phyloP scores from a whole-genome alignment of 805 yeast genomes.

The Pichia pseudocactophila region DNA sequence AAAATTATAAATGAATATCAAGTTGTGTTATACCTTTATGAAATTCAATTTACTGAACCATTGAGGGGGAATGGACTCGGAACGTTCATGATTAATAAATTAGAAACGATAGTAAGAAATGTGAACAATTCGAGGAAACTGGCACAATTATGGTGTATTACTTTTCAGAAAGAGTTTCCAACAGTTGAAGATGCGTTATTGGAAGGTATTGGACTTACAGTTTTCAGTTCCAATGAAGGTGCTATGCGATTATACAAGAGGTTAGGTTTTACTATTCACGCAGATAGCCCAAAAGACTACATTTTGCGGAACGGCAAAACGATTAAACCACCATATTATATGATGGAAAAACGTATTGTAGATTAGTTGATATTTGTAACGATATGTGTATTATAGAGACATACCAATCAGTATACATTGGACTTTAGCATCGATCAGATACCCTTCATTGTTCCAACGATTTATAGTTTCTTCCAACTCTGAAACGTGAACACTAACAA shows the following conservation, averaged over 20 bases:
- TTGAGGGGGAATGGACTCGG: conserved; percentile 35
- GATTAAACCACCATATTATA: conserved; percentile 10
- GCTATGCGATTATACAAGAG: conserved; percentile 7
- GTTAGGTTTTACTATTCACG: conserved; percentile 2
- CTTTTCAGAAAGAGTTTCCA: conserved; percentile 1
- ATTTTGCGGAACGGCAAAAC: conserved; percentile 5
- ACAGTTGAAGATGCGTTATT: neutral
- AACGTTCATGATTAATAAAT: conserved; percentile 25
- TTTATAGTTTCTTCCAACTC: conserved; percentile 47
- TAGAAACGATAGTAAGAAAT: conserved; percentile 27
- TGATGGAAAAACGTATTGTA: conserved; percentile 8
- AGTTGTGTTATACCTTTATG: conserved; percentile 43
- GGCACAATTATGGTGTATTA: conserved; percentile 6
- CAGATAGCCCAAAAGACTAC: conserved; percentile 6
- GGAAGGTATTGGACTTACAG: conserved; percentile 10
- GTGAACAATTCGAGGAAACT: conserved; percentile 9
- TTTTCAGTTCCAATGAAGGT: conserved; percentile 8
- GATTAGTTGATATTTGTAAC: neutral
- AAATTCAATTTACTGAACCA: conserved; percentile 38
- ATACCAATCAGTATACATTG: conserved; percentile 77
- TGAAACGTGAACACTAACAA: conserved; percentile 62
- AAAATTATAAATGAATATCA: conserved; percentile 35
- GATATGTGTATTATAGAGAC: neutral
- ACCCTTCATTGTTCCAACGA: conserved; percentile 53
- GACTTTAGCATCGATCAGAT: conserved; percentile 76